A percentile compares a stretch with the other conserved stretches of the same genome.
These are phyloP conservation scores for Spathaspora gorwiae DNA, from an alignment of 805 yeast genomes.

Conservation along the genomic window DNA sequence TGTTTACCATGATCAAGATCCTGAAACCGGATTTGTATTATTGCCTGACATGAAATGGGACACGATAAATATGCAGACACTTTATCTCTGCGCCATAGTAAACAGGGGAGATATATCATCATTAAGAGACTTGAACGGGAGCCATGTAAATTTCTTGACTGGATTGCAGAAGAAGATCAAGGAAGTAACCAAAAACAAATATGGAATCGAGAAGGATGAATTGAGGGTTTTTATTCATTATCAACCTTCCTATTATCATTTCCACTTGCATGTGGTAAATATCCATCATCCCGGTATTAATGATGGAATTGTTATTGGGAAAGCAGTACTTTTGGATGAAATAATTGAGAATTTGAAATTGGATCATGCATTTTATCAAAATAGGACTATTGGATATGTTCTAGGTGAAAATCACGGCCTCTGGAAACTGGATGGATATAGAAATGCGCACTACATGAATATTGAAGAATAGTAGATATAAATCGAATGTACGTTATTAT, in stretches of 20 bases:
- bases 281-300: slow-evolving; percentile 65
- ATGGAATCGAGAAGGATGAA: slow-evolving; percentile 47
- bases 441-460: slow-evolving; percentile 7
- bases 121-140: slow-evolving; percentile 63
- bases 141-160: slow-evolving; percentile 58
- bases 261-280: slow-evolving; percentile 88
- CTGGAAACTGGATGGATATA: slow-evolving; percentile 43
- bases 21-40: slow-evolving; percentile 59
- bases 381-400: slow-evolving; percentile 57
- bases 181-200: slow-evolving; percentile 36
- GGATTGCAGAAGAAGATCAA: slow-evolving; percentile 43
- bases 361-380: slow-evolving; percentile 54
- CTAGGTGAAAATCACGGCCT: slow-evolving; percentile 76
- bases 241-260: slow-evolving; percentile 94
- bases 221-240: slow-evolving; percentile 82
- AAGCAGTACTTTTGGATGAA: slow-evolving; percentile 77
- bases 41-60: slow-evolving; percentile 99
- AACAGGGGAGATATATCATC: slow-evolving; percentile 64
- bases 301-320: slow-evolving; percentile 67
- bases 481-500: too few species aligned
- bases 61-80: slow-evolving; percentile 56
- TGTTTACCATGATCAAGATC: slow-evolving; percentile 58
- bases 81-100: slow-evolving; percentile 77
- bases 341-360: slow-evolving; percentile 65
- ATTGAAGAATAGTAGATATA: not conserved